Evolutionary conservation across 768 basidiomycete genomes (phyloP).

Genomic region (Mycena albidolilacea): DNA sequence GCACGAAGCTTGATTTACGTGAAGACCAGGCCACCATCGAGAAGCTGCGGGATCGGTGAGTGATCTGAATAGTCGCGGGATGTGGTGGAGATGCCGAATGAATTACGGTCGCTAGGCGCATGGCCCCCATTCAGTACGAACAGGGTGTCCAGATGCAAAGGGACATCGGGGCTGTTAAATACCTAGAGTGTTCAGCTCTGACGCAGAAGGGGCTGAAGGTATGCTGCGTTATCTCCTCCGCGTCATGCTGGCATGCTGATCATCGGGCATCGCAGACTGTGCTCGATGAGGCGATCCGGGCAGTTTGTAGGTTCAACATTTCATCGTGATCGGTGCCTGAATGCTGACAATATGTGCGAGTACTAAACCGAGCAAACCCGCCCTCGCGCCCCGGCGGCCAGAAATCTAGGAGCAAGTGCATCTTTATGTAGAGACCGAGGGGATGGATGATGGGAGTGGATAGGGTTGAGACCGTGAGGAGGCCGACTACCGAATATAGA

Average conservation of each 20-base stretch:
- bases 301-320: conserved; percentile 80
- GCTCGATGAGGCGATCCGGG: conserved; percentile 98
- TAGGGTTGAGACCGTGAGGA: conserved; percentile 40
- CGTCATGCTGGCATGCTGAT: not conserved
- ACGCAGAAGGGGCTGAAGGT: conserved; percentile 97
- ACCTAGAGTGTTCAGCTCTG: conserved; percentile 94
- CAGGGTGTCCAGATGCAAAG: conserved; percentile 93
- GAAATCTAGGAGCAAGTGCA: conserved; percentile 67
- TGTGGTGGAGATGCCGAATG: conserved; percentile 8
- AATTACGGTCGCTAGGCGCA: conserved; percentile 69
- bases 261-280: conserved; percentile 68
- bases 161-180: conserved; percentile 97
- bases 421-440: conserved; percentile 73
- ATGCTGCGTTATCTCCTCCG: not conserved
- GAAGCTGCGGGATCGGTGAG: conserved; percentile 90
- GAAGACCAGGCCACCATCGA: conserved; percentile 95
- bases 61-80: not conserved
- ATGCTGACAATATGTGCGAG: conserved; percentile 20
- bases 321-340: not conserved
- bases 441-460: conserved; percentile 2
- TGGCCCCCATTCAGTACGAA: conserved; percentile 94
- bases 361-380: conserved; percentile 74
- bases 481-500: conserved; percentile 61
- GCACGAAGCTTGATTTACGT: conserved; percentile 97
- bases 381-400: conserved; percentile 58